These are phyloP conservation scores for Cnidoscolus chayamansa DNA, from an alignment of 441 rosid genomes.

Conservation along the genomic window DNA sequence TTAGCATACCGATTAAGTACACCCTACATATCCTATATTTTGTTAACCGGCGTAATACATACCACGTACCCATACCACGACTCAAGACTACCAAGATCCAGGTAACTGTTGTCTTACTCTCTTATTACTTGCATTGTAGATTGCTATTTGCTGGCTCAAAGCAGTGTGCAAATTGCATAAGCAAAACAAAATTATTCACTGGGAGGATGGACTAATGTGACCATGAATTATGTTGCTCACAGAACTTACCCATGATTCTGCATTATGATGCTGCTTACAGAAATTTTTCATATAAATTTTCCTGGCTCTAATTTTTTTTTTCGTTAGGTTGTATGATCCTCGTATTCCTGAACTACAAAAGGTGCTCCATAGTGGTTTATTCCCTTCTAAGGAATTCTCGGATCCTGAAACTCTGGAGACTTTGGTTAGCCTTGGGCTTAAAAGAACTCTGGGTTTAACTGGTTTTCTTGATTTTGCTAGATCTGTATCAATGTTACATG, in stretches of 20 bases:
- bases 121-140: neutral
- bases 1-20: too few relatives aligned
- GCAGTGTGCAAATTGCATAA: neutral
- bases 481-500: constrained; percentile 66
- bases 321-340: constrained; percentile 99
- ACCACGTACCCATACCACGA: too few relatives aligned
- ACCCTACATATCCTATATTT: too few relatives aligned
- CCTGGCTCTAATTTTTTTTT: constrained; percentile 30
- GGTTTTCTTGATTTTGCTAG: constrained; percentile 90
- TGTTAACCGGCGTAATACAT: too few relatives aligned
- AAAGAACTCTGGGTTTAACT: constrained; percentile 54
- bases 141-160: neutral
- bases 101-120: neutral
- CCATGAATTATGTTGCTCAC: neutral
- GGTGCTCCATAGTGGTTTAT: constrained; percentile 73
- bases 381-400: constrained; percentile 76
- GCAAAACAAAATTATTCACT: neutral
- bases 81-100: too few relatives aligned
- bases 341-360: constrained; percentile 66
- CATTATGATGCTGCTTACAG: neutral
- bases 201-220: neutral
- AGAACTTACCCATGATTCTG: neutral
- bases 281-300: neutral
- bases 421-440: constrained; percentile 77
- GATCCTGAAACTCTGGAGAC: constrained; percentile 75